Percentiles rank a stretch among this genome's conserved stretches.
Evolutionary conservation across 1,284 basidiomycete genomes (phyloP).

Genomic region (Pseudozyma hubeiensis): DNA sequence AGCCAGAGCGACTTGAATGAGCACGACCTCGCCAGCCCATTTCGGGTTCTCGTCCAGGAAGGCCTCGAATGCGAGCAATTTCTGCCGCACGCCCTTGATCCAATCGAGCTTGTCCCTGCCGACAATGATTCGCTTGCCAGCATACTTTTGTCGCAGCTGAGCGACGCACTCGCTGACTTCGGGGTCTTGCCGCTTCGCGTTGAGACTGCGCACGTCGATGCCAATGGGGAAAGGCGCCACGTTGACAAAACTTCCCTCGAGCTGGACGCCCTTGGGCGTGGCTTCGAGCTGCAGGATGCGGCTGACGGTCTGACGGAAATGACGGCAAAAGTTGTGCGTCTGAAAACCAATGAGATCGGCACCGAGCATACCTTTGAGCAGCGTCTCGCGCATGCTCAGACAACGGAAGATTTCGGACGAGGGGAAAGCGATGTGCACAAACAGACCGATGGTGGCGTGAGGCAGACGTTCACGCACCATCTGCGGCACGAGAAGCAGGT

Average conservation of each 20-base stretch:
- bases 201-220: conserved; percentile 80
- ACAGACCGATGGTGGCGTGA: conserved; percentile 83
- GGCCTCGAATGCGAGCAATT: conserved; percentile 83
- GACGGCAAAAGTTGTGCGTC: conserved; percentile 75
- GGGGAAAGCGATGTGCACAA: conserved; percentile 89
- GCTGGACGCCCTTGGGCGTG: conserved; percentile 82
- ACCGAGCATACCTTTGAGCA: conserved; percentile 81
- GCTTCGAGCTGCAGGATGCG: conserved; percentile 84
- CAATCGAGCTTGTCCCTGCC: conserved; percentile 89
- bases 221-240: conserved; percentile 90
- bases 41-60: conserved; percentile 83
- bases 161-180: conserved; percentile 85
- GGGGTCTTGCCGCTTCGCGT: conserved; percentile 78
- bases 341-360: conserved; percentile 83
- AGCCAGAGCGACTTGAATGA: conserved; percentile 87
- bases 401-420: conserved; percentile 88
- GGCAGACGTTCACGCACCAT: conserved; percentile 77
- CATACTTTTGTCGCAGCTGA: conserved; percentile 80
- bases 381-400: conserved; percentile 72
- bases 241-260: conserved; percentile 76
- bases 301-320: conserved; percentile 78
- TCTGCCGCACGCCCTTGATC: conserved; percentile 84
- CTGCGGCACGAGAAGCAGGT: conserved; percentile 83
- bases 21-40: conserved; percentile 81
- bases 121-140: conserved; percentile 85